A percentile compares a stretch with the other conserved stretches of the same genome.
phyloP scores from a whole-genome alignment of 305 asterid species.

The Fraxinus xanthoxyloides region DNA sequence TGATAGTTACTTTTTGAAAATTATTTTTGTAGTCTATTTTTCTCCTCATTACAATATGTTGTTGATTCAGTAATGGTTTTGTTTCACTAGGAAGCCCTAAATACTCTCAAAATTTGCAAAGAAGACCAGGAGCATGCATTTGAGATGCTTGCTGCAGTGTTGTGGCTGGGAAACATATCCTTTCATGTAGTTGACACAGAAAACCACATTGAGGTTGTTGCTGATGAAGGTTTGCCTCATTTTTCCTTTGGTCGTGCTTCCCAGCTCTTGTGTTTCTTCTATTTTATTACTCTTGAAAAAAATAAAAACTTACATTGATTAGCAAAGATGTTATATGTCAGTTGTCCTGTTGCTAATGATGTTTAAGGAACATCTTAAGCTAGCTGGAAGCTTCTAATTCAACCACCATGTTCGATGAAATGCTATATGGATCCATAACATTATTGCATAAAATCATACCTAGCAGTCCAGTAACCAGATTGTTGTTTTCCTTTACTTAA shows the following conservation, averaged over 20 bases:
- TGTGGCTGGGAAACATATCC: slow-evolving; percentile 96
- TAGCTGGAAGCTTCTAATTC: background rate
- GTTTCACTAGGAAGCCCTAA: slow-evolving; percentile 66
- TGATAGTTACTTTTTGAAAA: slow-evolving; percentile 5
- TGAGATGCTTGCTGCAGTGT: slow-evolving; percentile 87
- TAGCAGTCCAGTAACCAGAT: background rate
- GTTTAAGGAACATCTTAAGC: background rate
- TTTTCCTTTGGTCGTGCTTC: slow-evolving; percentile 22
- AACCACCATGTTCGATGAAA: background rate
- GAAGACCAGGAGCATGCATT: slow-evolving; percentile 76
- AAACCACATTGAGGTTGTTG: slow-evolving; percentile 73
- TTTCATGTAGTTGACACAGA: slow-evolving; percentile 68
- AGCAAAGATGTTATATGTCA: background rate
- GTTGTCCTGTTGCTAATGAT: background rate
- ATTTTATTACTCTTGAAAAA: background rate
- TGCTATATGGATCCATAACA: background rate
- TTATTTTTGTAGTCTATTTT: slow-evolving; percentile 2
- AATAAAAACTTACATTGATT: background rate
- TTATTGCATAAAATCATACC: background rate
- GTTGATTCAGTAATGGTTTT: slow-evolving; percentile 26
- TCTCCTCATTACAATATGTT: slow-evolving; percentile 24
- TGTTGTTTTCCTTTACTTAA: background rate
- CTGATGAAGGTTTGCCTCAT: slow-evolving; percentile 71
- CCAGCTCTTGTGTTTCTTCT: slow-evolving; percentile 12
- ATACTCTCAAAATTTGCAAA: slow-evolving; percentile 54